Evolutionary conservation across 1,284 basidiomycete species (phyloP), one percentile per base, ranked within the genome.

Genomic region (Ceratobasidium sp.): DNA sequence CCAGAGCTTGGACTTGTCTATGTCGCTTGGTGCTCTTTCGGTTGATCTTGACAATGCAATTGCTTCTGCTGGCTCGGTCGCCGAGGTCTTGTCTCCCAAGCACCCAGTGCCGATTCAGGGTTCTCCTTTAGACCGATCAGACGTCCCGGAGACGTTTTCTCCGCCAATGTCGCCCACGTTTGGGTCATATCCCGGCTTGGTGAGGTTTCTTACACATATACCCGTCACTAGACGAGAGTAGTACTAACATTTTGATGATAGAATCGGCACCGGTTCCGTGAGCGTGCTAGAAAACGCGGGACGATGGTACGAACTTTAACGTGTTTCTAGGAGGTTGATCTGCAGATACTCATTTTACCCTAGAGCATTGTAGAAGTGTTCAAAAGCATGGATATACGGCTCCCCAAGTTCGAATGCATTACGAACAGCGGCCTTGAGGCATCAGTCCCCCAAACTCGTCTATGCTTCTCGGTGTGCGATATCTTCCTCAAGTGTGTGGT

Each of bases 371-470:
- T 59, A 24, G 73, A 74, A 27, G 77, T 79, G 27, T 74, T 84
- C 62, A 82, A 82, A 60, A 71, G 77, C 6, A 65, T 82, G 22
- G 76, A 81, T 50, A 47, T 83, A 62, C 77, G 76, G 36, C 59
- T 83, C 1, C 57, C 80, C 7, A 79, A 75, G 22, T 64, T 82
- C 17, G 57, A 76, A 72, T 73, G 50, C 73, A 31, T 59, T 62
- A 22, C 64, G 56, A 53, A 63, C 50, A 36, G 59, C 24, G 54
- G 50, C 64, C 24, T 67, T 41, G 29, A 45, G 33, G 44, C 60
- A 24, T 54, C 74, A 19, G 31, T 64, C 3, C 48, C 69, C 19
- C 36, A 77, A 73, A 62, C 74, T 44, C 60, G 74, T 22, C 54
- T 76, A 48, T 54, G 73, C 65, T 50, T 78, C 50, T 71, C 51